A percentile compares a stretch with the other conserved stretches of the same genome.
Evolutionary conservation across 177 flowering plant genomes (phyloP).

Genomic region (Vitis hybrid): DNA sequence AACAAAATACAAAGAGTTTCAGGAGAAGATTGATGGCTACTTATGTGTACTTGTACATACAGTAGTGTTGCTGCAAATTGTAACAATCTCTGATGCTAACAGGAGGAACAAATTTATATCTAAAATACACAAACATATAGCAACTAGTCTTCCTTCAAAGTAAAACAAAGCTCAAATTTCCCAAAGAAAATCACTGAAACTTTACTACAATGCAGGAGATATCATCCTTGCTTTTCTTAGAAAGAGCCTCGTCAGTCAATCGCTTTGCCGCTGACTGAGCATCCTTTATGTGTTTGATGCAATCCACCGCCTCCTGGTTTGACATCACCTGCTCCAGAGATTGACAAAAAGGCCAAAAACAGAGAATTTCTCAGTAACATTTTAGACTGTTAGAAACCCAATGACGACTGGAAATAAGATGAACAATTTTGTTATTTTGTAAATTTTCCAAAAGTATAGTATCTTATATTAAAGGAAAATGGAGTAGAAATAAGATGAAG

Average conservation of each 20-base stretch:
- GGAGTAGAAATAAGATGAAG: not conserved
- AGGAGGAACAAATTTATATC: constrained; percentile 10
- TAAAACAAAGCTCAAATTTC: not conserved
- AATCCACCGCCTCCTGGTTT: constrained; percentile 61
- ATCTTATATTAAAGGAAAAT: no score
- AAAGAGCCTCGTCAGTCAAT: constrained; percentile 44
- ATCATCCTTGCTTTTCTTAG: constrained; percentile 58
- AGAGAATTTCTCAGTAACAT: not conserved
- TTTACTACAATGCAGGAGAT: constrained; percentile 67
- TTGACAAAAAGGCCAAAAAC: not conserved
- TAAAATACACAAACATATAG: constrained; percentile 4
- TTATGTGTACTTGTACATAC: constrained; percentile 3
- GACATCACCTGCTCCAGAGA: constrained; percentile 45
- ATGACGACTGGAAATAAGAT: not conserved
- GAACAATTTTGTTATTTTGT: not conserved
- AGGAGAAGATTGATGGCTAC: not conserved
- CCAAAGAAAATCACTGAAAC: constrained; percentile 27
- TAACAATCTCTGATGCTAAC: not conserved
- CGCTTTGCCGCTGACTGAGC: constrained; percentile 51
- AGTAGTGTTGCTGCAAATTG: not conserved
- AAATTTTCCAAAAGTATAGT: no score
- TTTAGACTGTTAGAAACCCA: not conserved
- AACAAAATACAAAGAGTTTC: not conserved
- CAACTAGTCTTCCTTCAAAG: not conserved
- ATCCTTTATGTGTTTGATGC: constrained; percentile 40